Conservation (phyloP, 2,329 filamentous ascomycete species). For the Epichloe aotearoae region DNA sequence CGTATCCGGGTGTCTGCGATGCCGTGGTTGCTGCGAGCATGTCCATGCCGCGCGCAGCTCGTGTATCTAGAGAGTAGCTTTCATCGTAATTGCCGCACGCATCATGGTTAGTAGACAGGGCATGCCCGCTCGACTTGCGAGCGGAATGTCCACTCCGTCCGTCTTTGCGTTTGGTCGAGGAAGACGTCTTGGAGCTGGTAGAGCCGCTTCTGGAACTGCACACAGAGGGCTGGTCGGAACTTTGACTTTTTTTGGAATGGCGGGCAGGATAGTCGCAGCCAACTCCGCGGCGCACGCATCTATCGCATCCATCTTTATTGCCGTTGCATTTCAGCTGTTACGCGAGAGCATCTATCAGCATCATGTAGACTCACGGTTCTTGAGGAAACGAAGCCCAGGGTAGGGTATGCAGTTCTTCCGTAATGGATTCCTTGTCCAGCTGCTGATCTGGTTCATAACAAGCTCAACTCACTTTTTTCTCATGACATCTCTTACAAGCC, state of each 20-base stretch:
- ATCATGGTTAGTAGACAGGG: background rate
- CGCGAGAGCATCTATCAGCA: background rate
- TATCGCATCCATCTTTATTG: conserved; percentile 24
- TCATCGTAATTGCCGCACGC: background rate
- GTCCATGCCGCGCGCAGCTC: background rate
- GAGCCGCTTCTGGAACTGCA: conserved; percentile 2
- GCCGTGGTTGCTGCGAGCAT: background rate
- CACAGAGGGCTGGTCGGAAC: conserved; percentile 6
- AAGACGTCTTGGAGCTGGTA: background rate
- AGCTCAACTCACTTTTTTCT: conserved; percentile 23
- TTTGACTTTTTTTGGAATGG: conserved; percentile 16
- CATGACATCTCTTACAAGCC: conserved; percentile 25
- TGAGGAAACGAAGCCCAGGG: background rate
- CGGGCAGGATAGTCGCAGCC: conserved; percentile 23
- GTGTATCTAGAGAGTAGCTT: background rate
- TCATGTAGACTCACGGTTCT: background rate
- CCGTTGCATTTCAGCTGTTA: conserved; percentile 24
- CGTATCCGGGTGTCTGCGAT: background rate
- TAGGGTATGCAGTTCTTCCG: too few species aligned
- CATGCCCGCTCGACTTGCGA: background rate
- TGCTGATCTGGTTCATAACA: too few species aligned
- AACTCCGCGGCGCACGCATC: conserved; percentile 18
- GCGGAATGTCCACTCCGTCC: background rate
- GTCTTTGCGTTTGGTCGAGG: background rate
- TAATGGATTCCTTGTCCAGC: too few species aligned